Conservation (phyloP, 768 basidiomycete species). For the Suillus decipiens region DNA sequence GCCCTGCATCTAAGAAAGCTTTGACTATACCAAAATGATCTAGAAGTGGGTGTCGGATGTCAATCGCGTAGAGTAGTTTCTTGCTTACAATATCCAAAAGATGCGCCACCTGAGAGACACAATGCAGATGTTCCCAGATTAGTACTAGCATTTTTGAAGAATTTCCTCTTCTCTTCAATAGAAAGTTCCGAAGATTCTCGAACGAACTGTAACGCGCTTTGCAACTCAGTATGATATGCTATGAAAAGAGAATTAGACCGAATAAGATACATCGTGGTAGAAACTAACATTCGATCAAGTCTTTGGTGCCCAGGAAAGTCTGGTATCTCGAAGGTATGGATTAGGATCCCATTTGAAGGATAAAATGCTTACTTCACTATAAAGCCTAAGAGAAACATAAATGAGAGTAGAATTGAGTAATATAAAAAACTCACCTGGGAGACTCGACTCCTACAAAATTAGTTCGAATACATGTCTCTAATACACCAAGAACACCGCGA, state of each 20-base stretch:
- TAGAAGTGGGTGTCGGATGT: constrained; percentile 29
- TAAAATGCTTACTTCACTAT: constrained; percentile 66
- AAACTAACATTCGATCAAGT: constrained; percentile 76
- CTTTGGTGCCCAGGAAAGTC: constrained; percentile 93
- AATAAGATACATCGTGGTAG: not conserved
- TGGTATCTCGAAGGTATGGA: constrained; percentile 32
- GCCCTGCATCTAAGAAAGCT: constrained; percentile 83
- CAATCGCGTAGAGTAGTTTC: not conserved
- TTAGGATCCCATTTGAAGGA: constrained; percentile 17
- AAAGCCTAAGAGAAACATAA: constrained; percentile 55
- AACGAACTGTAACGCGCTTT: constrained; percentile 72
- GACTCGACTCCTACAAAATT: constrained; percentile 96
- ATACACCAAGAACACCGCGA: constrained; percentile 82
- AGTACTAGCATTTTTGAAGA: constrained; percentile 87
- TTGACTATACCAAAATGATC: constrained; percentile 91
- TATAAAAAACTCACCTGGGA: constrained; percentile 48
- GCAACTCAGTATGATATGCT: constrained; percentile 85
- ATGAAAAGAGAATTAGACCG: constrained; percentile 7
- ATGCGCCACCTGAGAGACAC: constrained; percentile 94
- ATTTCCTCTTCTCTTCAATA: constrained; percentile 86
- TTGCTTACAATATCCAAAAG: constrained; percentile 88
- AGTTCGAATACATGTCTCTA: constrained; percentile 86
- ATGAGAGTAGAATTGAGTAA: constrained; percentile 1
- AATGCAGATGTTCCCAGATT: constrained; percentile 91
- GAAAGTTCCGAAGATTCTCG: constrained; percentile 72